phyloP scores from a whole-genome alignment of 768 basidiomycete genomes.

The Lanmaoa rubissima region DNA sequence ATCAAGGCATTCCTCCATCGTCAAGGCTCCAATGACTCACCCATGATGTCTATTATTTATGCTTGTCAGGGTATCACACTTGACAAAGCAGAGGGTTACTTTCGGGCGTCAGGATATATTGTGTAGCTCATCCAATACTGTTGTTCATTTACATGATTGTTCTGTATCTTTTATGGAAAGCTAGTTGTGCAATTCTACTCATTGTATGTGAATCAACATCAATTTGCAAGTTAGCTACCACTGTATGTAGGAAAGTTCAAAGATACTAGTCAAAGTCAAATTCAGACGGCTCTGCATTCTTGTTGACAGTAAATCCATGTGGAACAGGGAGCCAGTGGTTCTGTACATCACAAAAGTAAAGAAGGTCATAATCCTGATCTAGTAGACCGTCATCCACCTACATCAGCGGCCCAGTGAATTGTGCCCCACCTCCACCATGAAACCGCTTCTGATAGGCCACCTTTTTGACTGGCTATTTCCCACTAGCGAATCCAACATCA shows the following conservation, averaged over 20 bases:
- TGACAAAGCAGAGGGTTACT: conserved; percentile 5
- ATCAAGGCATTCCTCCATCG: background rate
- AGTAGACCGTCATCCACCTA: background rate
- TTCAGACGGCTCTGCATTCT: background rate
- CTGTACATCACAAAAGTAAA: background rate
- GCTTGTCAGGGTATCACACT: no score
- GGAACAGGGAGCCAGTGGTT: background rate
- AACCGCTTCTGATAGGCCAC: no score
- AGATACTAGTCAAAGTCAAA: background rate
- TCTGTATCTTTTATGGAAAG: no score
- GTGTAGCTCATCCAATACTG: background rate
- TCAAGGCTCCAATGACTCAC: background rate
- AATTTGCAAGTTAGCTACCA: no score
- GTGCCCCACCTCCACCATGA: background rate
- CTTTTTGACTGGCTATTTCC: background rate
- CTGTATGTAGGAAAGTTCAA: background rate
- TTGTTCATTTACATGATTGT: background rate
- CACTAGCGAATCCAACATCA: no score
- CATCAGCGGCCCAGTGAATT: background rate
- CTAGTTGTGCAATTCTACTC: no score
- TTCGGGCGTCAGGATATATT: conserved; percentile 1
- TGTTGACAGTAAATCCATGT: background rate
- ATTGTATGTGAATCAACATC: no score
- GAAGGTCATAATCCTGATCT: background rate
- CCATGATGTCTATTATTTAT: background rate